These are phyloP conservation scores for Endotrypanum monterogeii DNA, from an alignment of 208 protist species.

Conservation along the genomic window DNA sequence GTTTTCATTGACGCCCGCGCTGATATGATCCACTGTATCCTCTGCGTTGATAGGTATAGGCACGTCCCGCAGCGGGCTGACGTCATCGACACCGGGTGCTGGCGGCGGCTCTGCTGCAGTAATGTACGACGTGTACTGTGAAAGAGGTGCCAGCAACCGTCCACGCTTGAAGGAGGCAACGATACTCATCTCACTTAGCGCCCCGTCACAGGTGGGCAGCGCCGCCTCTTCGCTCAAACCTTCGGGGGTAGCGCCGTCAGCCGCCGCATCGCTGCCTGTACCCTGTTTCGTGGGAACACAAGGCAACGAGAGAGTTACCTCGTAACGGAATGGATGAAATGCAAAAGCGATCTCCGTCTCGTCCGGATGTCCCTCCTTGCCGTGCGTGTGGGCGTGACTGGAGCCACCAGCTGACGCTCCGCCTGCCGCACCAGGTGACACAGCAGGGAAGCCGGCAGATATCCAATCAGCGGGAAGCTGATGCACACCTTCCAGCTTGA, in stretches of 20 bases:
- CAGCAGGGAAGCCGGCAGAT: constrained; percentile 19
- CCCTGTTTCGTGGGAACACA: neutral
- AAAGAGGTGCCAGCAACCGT: constrained; percentile 50
- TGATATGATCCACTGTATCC: neutral
- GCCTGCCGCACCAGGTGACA: constrained; percentile 9
- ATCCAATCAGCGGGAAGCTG: constrained; percentile 70
- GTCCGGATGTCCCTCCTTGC: constrained; percentile 2
- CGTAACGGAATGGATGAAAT: constrained; percentile 60
- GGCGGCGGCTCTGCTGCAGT: constrained; percentile 40
- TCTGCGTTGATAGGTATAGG: constrained; percentile 41
- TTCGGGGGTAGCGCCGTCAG: neutral
- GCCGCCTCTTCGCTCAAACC: neutral
- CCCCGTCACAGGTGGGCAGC: neutral
- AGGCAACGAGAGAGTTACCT: constrained; percentile 35
- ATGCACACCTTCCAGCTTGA: constrained; percentile 64
- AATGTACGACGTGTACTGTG: constrained; percentile 69
- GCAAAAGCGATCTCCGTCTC: constrained; percentile 39
- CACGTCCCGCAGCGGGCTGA: constrained; percentile 59
- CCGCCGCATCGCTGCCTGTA: neutral
- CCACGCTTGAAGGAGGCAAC: constrained; percentile 51
- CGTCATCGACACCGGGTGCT: constrained; percentile 39
- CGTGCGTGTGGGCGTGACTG: constrained; percentile 6
- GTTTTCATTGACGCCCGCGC: neutral
- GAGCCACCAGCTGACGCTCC: neutral
- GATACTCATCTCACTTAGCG: neutral